Base-by-base conservation (phyloP, 192 early-diverging fungal species). In the Kappamyces sp. region DNA sequence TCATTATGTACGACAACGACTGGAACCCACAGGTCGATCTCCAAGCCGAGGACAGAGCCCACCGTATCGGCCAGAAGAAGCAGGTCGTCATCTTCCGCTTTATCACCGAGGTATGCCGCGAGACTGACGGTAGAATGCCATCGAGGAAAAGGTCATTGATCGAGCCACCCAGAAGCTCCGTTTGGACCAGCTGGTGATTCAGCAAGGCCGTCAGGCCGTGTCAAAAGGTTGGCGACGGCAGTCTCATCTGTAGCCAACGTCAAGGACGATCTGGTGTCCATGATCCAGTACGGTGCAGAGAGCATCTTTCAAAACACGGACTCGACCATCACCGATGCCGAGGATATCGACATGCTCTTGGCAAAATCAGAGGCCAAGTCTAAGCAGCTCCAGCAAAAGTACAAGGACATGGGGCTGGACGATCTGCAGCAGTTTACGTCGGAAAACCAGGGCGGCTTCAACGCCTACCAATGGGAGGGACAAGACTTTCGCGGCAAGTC, bases 21-120 rank as follows among this genome's bases (percentile, higher is more conserved):
- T 96, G 93, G 93, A 82, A 82, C 46, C 74, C 76, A 3, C 79
- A 77, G 69, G 74, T 72, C 2, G 90, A 97, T 74, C 72, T 92
- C 10, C 90, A 90, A 73, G 93, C 93, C 13, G 90, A 94, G 80
- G 96, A 99, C 73, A 90, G 96, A 49, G 96, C 96, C 4, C 96
- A 99, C 76, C 91, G 96, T 69, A 99, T 99, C 51, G 96, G 96
- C 3, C 96, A 99, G 66, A 99, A 87, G 38, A 97, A 97, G 71
- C 94, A 99, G 69, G 96, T 99, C 35, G 79, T 89, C 52, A 91
- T 99, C 10, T 99, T 90, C 69, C 75, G 96, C 44, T 93, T 99
- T 59, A 91, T 99, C 15, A 91, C 94, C 38, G 93, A 97, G 61
- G 68, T 72, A 50, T 31, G 3, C 23, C 12, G 9, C 40, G 13